These are phyloP conservation scores for Ophiostoma populinum DNA, from an alignment of 2,329 filamentous ascomycete genomes.

Conservation along the genomic window DNA sequence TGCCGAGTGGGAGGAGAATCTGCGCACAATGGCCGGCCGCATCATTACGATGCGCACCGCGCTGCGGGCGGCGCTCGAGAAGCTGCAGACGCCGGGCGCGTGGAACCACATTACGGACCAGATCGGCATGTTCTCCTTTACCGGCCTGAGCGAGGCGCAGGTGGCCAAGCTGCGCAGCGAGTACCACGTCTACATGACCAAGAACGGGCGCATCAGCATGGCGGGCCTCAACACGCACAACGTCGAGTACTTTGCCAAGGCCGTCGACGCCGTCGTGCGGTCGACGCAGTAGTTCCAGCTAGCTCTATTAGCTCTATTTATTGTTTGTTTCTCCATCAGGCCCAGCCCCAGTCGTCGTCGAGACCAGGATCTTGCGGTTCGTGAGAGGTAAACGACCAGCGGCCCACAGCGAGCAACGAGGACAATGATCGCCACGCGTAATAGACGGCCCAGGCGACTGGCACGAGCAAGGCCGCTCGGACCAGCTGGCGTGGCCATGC, in stretches of 20 bases:
- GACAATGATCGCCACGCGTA: too few species aligned
- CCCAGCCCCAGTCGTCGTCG: too few species aligned
- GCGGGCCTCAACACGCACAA: constrained; percentile 89
- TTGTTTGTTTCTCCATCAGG: neutral
- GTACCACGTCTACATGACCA: constrained; percentile 78
- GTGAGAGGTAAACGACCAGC: too few species aligned
- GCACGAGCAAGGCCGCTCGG: too few species aligned
- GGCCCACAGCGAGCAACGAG: too few species aligned
- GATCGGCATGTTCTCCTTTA: constrained; percentile 99
- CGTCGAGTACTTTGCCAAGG: constrained; percentile 81
- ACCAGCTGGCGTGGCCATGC: too few species aligned
- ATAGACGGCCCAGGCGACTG: too few species aligned
- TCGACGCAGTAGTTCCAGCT: constrained; percentile 17
- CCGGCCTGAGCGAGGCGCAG: constrained; percentile 57
- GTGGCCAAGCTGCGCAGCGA: constrained; percentile 53
- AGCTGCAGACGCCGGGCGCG: constrained; percentile 66
- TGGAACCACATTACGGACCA: constrained; percentile 98
- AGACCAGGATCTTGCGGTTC: too few species aligned
- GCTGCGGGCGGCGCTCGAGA: constrained; percentile 65
- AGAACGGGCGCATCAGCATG: constrained; percentile 97
- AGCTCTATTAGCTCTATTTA: neutral
- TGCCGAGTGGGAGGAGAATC: constrained; percentile 79
- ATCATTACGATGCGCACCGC: constrained; percentile 82
- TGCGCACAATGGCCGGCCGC: constrained; percentile 84
- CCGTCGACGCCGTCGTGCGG: constrained; percentile 69